Conservation (phyloP, 106 monocot genomes). For the Xerophyta viscosa region DNA sequence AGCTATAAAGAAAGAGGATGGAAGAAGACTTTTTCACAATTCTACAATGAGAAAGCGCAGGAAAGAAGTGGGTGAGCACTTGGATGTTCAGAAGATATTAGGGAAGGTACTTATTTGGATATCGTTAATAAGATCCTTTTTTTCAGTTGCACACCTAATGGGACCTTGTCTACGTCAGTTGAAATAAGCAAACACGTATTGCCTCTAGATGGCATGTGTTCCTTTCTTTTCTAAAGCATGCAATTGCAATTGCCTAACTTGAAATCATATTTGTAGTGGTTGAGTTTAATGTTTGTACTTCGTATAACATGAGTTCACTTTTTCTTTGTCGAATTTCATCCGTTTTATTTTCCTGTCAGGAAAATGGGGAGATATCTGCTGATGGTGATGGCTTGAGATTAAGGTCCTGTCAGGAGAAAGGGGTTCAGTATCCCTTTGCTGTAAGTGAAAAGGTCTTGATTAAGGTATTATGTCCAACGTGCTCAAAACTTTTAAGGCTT, state of each 20-base stretch:
- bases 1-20: constrained; percentile 71
- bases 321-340: no score
- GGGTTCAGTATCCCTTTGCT: constrained; percentile 76
- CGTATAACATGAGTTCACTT: neutral
- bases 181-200: no score
- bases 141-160: neutral
- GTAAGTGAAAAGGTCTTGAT: constrained; percentile 78
- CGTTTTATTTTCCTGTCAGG: constrained; percentile 34
- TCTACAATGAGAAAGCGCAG: constrained; percentile 61
- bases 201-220: no score
- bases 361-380: constrained; percentile 51
- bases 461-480: constrained; percentile 29
- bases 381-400: no score
- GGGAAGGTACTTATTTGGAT: constrained; percentile 26
- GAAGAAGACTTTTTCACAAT: constrained; percentile 64
- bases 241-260: no score
- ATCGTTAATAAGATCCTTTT: neutral
- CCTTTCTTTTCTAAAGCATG: no score
- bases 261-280: no score
- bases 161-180: neutral
- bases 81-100: constrained; percentile 22
- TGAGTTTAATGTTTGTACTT: neutral
- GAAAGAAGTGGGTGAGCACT: constrained; percentile 61
- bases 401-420: constrained; percentile 39
- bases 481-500: neutral